Percentiles rank a stretch among this genome's conserved stretches.
phyloP scores from a whole-genome alignment of 1,284 basidiomycete genomes.

The Puccinia coronata region DNA sequence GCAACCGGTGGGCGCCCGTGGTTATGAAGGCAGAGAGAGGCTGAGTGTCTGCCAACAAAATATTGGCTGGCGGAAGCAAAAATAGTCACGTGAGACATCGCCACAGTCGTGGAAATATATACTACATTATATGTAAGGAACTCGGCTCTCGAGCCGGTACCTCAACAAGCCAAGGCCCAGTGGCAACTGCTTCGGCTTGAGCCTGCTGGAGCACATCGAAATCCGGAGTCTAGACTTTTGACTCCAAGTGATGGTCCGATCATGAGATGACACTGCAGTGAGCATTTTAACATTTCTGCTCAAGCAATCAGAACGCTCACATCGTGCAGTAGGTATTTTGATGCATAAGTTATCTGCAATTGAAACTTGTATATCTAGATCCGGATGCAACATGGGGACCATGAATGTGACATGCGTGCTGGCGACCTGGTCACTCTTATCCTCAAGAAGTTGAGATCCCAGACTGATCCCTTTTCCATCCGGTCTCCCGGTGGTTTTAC shows the following conservation, averaged over 20 bases:
- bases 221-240: neutral
- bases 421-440: neutral
- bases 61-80: too few relatives aligned
- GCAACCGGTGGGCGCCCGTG: neutral
- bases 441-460: too few relatives aligned
- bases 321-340: neutral
- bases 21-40: too few relatives aligned
- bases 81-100: too few relatives aligned
- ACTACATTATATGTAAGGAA: too few relatives aligned
- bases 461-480: too few relatives aligned
- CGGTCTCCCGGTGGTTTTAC: too few relatives aligned
- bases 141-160: neutral
- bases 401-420: neutral
- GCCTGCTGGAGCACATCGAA: neutral
- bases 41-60: neutral
- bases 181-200: neutral
- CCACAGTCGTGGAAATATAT: too few relatives aligned
- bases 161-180: neutral
- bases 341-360: neutral
- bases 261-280: neutral
- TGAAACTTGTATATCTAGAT: conserved; percentile 10
- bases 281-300: neutral
- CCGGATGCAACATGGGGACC: neutral
- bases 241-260: neutral
- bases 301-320: neutral